Evolutionary conservation across 345 rosid genomes (phyloP).

Genomic region (Aethionema arabicum): DNA sequence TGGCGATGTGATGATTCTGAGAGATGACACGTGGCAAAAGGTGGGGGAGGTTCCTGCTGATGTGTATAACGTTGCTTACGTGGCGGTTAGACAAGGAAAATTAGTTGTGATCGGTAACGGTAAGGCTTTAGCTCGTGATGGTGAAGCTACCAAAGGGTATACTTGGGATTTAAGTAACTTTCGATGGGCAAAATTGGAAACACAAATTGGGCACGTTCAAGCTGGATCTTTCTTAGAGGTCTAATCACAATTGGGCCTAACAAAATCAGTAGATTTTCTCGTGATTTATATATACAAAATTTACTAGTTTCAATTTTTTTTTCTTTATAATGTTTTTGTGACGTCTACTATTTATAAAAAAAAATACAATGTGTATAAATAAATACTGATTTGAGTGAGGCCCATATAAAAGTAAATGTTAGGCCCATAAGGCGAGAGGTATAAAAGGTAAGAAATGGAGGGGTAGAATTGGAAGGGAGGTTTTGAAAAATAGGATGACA

Average conservation of each 20-base stretch:
- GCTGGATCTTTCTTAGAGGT: constrained; percentile 63
- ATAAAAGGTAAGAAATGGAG: constrained; percentile 10
- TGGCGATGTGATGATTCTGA: constrained; percentile 38
- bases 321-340: no score
- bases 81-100: constrained; percentile 46
- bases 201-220: constrained; percentile 55
- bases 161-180: constrained; percentile 20
- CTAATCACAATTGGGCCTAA: constrained; percentile 27
- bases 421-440: not conserved
- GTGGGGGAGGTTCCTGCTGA: constrained; percentile 56
- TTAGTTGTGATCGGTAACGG: constrained; percentile 61
- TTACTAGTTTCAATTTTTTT: no score
- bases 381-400: no score
- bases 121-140: constrained; percentile 36
- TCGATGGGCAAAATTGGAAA: constrained; percentile 51
- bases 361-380: no score
- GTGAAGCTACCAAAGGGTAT: constrained; percentile 23
- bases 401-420: no score
- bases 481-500: constrained; percentile 27
- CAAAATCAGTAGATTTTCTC: not conserved
- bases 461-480: constrained; percentile 22
- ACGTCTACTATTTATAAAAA: no score
- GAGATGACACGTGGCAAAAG: constrained; percentile 43
- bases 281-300: not conserved
- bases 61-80: constrained; percentile 35